Evolutionary conservation across 2,329 filamentous ascomycete genomes (phyloP), one percentile per base, ranked within the genome.

Genomic region (Periconia sp.): DNA sequence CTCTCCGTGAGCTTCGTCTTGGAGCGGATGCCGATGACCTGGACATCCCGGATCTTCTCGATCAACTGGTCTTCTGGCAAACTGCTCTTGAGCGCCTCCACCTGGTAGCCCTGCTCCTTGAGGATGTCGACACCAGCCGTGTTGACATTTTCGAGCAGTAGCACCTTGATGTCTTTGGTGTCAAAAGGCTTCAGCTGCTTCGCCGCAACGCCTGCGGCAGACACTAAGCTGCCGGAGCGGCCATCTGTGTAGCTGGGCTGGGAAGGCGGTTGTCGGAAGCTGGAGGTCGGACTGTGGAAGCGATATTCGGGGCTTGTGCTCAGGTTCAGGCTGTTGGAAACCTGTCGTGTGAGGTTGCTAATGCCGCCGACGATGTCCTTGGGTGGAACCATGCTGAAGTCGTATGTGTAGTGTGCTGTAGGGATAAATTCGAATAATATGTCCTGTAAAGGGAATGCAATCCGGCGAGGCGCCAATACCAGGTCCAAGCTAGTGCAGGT

Each of bases 1-100:
- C 85, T 86, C 51, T 88, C 86, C 7, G 85, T 92, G 67, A 99
- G 82, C 76, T 94, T 96, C 23, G 94, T 99, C 79, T 99, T 99
- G 46, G 92, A 97, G 54, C 94, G 89, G 62, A 99, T 97, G 55
- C 94, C 94, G 68, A 99, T 94, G 63, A 97, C 94, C 67, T 99
- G 94, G 19, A 96, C 89, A 68, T 96, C 88, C 49, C 90, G 95
- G 66, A 99, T 99, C 81, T 96, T 99, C 76, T 95, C 87, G 68
- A 99, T 95, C 61, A 99, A 82, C 74, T 97, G 81, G 59, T 94
- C 90, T 69, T 99, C 94, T 0, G 90, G 86, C 43, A 99, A 76
- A 23, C 92, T 96, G 52, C 84, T 86, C 78, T 96, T 99, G 54
- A 92, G 75, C 36, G 85, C 83, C 74, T 99, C 94, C 23, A 99